Conservation (phyloP, 768 basidiomycete species). For the Porpolomopsis calyptriformis region DNA sequence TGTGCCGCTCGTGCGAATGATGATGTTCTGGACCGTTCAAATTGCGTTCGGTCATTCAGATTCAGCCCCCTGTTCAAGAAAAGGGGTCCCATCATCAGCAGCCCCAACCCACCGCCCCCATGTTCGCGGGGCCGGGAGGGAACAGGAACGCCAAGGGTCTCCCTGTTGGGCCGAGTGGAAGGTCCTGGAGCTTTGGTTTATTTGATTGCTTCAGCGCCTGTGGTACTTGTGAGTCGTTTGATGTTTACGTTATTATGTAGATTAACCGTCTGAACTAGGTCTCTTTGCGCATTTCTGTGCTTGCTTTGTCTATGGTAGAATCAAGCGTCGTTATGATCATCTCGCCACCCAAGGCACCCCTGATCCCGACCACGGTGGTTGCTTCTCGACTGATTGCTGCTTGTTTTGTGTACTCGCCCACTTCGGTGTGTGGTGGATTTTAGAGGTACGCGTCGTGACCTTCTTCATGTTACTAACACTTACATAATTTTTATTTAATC, state of each 20-base stretch:
- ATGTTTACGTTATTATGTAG: neutral
- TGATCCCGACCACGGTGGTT: constrained; percentile 24
- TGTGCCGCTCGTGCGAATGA: too few species aligned
- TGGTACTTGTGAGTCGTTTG: constrained; percentile 15
- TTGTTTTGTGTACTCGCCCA: neutral
- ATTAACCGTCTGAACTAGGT: constrained; percentile 10
- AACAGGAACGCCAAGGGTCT: constrained; percentile 21
- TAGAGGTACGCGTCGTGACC: neutral
- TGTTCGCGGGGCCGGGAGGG: constrained; percentile 13
- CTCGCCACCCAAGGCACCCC: constrained; percentile 21
- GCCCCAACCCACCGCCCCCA: constrained; percentile 12
- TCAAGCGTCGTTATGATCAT: constrained; percentile 25
- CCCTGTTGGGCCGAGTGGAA: constrained; percentile 14
- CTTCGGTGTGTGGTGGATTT: neutral
- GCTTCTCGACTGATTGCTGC: constrained; percentile 25
- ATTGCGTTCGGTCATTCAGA: neutral
- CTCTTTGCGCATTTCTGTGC: constrained; percentile 26
- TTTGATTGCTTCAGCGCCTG: constrained; percentile 16
- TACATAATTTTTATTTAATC: neutral
- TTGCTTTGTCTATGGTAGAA: constrained; percentile 28
- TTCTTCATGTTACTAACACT: neutral
- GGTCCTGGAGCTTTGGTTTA: constrained; percentile 22
- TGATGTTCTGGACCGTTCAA: too few species aligned
- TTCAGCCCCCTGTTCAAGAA: neutral
- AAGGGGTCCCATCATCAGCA: neutral